phyloP scores from a whole-genome alignment of 2,329 filamentous ascomycete genomes.

The Malbranchea cinnamomea region DNA sequence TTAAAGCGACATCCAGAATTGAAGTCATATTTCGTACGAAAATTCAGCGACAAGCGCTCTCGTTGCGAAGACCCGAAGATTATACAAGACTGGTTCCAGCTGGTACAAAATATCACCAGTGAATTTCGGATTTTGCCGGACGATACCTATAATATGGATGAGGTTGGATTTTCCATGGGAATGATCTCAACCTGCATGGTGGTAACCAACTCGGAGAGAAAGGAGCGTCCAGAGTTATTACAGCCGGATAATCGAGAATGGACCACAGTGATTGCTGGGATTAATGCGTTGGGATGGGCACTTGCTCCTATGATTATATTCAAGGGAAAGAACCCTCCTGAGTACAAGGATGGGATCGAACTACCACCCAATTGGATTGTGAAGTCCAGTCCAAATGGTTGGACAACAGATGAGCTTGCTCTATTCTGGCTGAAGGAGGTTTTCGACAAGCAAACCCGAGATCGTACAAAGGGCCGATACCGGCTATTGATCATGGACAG shows the following conservation, averaged over 20 bases:
- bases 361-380: not conserved
- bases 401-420: not conserved
- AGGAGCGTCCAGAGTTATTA: not conserved
- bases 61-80: not conserved
- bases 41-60: not conserved
- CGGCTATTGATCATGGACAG: constrained; percentile 1
- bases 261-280: constrained; percentile 1
- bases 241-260: constrained; percentile 3
- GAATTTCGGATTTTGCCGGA: not conserved
- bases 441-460: constrained; percentile 1
- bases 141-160: constrained; percentile 1
- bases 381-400: not conserved
- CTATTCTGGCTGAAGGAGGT: constrained; percentile 1
- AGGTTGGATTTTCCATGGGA: constrained; percentile 2
- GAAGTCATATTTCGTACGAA: not conserved
- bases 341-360: not conserved
- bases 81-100: constrained; percentile 1
- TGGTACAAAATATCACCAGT: not conserved
- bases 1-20: not conserved
- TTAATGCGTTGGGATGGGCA: not conserved
- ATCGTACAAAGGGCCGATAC: not conserved
- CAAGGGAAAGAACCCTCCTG: not conserved
- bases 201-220: not conserved
- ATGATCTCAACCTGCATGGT: not conserved
- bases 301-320: constrained; percentile 1